Evolutionary conservation across 192 early-diverging fungal genomes (phyloP).

Genomic region (Podila epigama): DNA sequence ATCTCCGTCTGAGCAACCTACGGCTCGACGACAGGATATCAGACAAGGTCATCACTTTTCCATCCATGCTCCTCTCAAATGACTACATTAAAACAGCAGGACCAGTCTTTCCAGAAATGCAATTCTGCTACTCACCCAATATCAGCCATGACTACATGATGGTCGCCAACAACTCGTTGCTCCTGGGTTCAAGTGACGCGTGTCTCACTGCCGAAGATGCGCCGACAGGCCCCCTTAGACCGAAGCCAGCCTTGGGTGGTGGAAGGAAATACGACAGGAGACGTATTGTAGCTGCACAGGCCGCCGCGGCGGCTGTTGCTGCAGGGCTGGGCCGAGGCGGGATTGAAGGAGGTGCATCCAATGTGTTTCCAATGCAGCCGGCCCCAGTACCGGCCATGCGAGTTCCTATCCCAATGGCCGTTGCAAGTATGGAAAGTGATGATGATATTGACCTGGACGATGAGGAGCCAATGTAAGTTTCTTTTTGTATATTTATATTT

Average conservation of each 20-base stretch:
- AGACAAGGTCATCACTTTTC: conserved; percentile 77
- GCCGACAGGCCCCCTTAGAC: background rate
- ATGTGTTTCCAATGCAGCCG: conserved; percentile 25
- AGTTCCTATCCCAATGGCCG: conserved; percentile 30
- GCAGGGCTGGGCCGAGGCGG: conserved; percentile 49
- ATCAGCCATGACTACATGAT: conserved; percentile 48
- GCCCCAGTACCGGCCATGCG: conserved; percentile 23
- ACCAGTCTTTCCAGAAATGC: conserved; percentile 65
- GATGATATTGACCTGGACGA: conserved; percentile 71
- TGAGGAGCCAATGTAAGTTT: conserved; percentile 59
- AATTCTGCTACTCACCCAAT: conserved; percentile 63
- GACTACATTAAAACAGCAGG: conserved; percentile 68
- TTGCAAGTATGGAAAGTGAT: conserved; percentile 61
- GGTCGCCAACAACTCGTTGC: conserved; percentile 20
- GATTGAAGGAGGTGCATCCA: conserved; percentile 17
- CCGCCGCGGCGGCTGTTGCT: conserved; percentile 56
- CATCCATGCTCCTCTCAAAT: conserved; percentile 59
- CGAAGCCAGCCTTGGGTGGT: conserved; percentile 16
- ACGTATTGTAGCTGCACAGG: conserved; percentile 54
- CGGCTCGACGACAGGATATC: conserved; percentile 73
- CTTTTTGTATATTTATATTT: background rate
- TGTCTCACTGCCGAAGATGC: conserved; percentile 2
- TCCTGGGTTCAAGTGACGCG: conserved; percentile 7
- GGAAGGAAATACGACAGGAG: conserved; percentile 47
- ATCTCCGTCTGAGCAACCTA: conserved; percentile 77